phyloP scores from a whole-genome alignment of 2,329 filamentous ascomycete genomes.

The Colletotrichum orchidophilum region DNA sequence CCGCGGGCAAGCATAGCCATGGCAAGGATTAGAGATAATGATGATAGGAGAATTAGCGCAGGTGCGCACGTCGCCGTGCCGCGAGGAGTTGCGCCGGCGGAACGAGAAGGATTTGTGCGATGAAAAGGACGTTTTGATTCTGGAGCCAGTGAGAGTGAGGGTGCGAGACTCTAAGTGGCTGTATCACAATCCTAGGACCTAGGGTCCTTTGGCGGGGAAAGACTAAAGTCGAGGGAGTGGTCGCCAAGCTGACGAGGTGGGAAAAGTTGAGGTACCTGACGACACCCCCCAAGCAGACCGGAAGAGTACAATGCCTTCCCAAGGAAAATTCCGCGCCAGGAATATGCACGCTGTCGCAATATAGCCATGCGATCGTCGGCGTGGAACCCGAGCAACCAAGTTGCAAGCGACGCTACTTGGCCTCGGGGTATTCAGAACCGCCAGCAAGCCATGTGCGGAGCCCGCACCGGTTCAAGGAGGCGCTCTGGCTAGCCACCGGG shows the following conservation, averaged over 20 bases:
- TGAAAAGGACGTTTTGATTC: conserved; percentile 2
- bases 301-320: conserved; percentile 10
- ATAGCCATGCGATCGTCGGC: conserved; percentile 27
- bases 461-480: neutral
- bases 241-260: conserved; percentile 1
- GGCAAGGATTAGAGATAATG: conserved; percentile 18
- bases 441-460: conserved; percentile 2
- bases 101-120: conserved; percentile 5
- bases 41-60: conserved; percentile 13
- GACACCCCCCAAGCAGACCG: neutral
- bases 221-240: neutral
- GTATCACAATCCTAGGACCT: neutral
- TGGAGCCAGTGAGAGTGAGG: neutral
- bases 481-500: neutral
- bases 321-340: conserved; percentile 15
- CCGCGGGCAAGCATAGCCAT: conserved; percentile 24
- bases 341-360: conserved; percentile 33
- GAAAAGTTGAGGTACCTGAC: conserved; percentile 14
- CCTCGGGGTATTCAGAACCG: conserved; percentile 27
- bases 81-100: conserved; percentile 3
- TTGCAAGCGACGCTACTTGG: conserved; percentile 10
- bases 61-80: neutral
- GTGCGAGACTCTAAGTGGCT: conserved; percentile 21
- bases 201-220: conserved; percentile 14
- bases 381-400: conserved; percentile 19